Evolutionary conservation across 768 basidiomycete species (phyloP).

Genomic region (Collybia nuda): DNA sequence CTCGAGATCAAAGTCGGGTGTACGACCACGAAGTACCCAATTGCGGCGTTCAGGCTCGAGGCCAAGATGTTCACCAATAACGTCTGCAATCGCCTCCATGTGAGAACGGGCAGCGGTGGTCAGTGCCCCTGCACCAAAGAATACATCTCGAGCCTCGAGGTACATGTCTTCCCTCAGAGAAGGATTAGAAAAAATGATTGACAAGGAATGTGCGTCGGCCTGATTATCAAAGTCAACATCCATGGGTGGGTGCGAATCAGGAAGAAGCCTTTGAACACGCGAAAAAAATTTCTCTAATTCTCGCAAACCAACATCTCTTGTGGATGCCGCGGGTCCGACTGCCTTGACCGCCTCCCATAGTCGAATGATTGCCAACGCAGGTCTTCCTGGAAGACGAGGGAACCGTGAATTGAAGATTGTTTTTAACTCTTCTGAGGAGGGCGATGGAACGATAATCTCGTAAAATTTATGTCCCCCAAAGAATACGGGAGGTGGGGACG

Average conservation of each 20-base stretch:
- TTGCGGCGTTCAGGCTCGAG: conserved; percentile 67
- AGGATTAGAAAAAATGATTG: conserved; percentile 64
- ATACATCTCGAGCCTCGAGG: conserved; percentile 86
- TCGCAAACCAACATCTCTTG: conserved; percentile 67
- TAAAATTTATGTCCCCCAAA: conserved; percentile 84
- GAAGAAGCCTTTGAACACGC: conserved; percentile 64
- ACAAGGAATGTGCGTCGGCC: conserved; percentile 26
- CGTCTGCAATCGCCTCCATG: conserved; percentile 44
- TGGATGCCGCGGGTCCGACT: conserved; percentile 50
- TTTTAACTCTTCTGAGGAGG: conserved; percentile 64
- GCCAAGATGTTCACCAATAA: conserved; percentile 62
- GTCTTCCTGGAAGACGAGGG: conserved; percentile 50
- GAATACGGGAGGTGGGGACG: conserved; percentile 64
- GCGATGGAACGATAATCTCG: conserved; percentile 64
- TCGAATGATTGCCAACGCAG: conserved; percentile 52
- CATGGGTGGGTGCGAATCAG: conserved; percentile 43
- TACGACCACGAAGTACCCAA: conserved; percentile 68
- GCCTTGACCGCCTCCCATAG: conserved; percentile 67
- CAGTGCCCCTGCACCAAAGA: conserved; percentile 72
- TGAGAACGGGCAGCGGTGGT: conserved; percentile 53
- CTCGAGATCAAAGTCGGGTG: conserved; percentile 68
- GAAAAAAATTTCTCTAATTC: conserved; percentile 85
- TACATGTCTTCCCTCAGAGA: conserved; percentile 85
- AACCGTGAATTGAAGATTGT: conserved; percentile 71
- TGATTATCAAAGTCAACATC: conserved; percentile 31